Percentiles rank a stretch among this genome's conserved stretches.
phyloP scores from a whole-genome alignment of 805 yeast species.

The Naumovozyma baii region DNA sequence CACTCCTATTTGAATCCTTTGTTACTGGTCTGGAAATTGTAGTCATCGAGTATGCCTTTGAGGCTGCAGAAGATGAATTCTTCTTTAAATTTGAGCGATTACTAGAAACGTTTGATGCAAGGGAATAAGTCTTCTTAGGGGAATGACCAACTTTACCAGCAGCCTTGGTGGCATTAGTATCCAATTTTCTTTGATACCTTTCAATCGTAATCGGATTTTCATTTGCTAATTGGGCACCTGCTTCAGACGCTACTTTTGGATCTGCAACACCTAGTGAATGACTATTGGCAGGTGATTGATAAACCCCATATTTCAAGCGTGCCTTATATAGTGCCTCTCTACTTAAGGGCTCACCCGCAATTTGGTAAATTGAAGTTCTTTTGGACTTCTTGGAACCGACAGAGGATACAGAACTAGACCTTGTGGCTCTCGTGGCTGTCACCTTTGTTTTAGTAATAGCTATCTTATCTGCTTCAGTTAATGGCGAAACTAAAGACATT shows the following conservation, averaged over 20 bases:
- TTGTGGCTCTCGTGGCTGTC: constrained; percentile 2
- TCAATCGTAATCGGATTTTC: constrained; percentile 52
- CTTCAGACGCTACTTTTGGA: constrained; percentile 48
- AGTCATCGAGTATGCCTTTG: constrained; percentile 22
- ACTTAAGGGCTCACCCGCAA: constrained; percentile 60
- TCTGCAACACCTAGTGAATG: constrained; percentile 58
- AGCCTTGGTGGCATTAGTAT: constrained; percentile 27
- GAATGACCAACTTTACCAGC: constrained; percentile 17
- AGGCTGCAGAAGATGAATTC: constrained; percentile 19
- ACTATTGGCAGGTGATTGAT: constrained; percentile 38
- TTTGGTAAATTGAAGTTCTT: constrained; percentile 44
- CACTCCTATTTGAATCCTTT: background rate
- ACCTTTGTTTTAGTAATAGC: constrained; percentile 1
- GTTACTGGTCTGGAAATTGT: background rate
- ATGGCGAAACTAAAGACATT: constrained; percentile 28
- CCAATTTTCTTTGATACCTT: constrained; percentile 45
- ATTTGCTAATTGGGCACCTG: constrained; percentile 70
- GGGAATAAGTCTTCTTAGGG: background rate
- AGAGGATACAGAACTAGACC: constrained; percentile 5
- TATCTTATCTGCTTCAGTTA: constrained; percentile 5
- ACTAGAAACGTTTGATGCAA: background rate
- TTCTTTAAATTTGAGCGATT: constrained; percentile 1
- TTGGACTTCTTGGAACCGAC: constrained; percentile 1
- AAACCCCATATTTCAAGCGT: constrained; percentile 58
- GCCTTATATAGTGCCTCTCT: constrained; percentile 70